Base-by-base conservation (phyloP, 2,329 filamentous ascomycete genomes). In the Fusarium anguioides region DNA sequence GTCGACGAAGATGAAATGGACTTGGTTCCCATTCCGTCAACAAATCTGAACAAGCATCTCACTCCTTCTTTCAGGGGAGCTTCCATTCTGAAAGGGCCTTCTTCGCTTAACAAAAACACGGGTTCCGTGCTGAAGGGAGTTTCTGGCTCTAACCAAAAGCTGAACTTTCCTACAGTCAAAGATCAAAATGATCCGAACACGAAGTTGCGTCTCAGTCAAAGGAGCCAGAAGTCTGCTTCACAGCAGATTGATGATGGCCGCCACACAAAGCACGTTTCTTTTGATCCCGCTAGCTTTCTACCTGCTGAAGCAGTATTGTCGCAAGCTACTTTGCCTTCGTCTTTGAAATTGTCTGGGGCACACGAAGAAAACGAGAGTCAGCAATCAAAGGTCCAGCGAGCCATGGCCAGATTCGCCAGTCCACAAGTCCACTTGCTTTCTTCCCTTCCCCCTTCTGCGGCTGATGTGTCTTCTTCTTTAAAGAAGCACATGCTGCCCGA, bases 151-250 rank as follows among this genome's bases (percentile, higher is more conserved):
- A 79, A 76, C 24, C 77, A 78, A 6, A 76, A 72, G 2, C 80
- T 93, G 24, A 84, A 83, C 26, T 96, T 93, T 72, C 86, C 90
- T 3, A 86, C 94, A 14, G 91, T 95, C 21, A 96, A 97, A 77
- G 88, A 95, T 69, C 86, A 89, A 2, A 84, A 88, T 69, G 87
- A 92, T 69, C 84, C 87, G 7, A 83, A 82, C 59, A 91, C 90
- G 0, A 81, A 84, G 26, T 69, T 88, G 42, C 87, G 89, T 41
- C 80, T 93, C 27, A 93, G 90, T 72, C 92, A 95, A 75, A 82
- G 83, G 44, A 87, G 83, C 53, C 73, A 75, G 12, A 52, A 56
- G 8, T 70, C 71, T 10, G 79, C 76, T 49, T 85, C 85, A 33
- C 86, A 87, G 36, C 83, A 83, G 53, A 84, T 81, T 26, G 78